Evolutionary conservation across 2,329 filamentous ascomycete species (phyloP).

Genomic region (Pseudogymnoascus destructans): DNA sequence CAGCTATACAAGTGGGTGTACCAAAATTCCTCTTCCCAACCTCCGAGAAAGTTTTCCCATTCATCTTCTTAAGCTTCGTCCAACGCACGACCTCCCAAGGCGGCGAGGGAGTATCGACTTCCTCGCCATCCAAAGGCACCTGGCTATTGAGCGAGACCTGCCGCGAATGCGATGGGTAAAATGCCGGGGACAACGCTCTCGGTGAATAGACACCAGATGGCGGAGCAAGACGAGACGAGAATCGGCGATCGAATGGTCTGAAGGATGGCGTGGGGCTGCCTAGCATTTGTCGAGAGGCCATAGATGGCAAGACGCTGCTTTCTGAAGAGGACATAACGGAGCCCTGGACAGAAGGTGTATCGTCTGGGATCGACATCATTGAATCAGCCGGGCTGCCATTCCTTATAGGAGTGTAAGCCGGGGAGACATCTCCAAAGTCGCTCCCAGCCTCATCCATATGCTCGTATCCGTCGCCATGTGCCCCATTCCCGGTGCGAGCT

Average conservation of each 20-base stretch:
- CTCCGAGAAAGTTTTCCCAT: slow-evolving; percentile 83
- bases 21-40: slow-evolving; percentile 86
- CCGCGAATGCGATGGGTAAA: slow-evolving; percentile 64
- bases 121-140: slow-evolving; percentile 46
- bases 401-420: slow-evolving; percentile 40
- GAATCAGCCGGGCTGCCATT: slow-evolving; percentile 57
- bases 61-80: slow-evolving; percentile 85
- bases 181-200: slow-evolving; percentile 55
- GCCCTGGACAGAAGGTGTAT: slow-evolving; percentile 67
- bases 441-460: slow-evolving; percentile 30
- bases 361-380: slow-evolving; percentile 61
- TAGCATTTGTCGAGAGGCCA: slow-evolving; percentile 52
- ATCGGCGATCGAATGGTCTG: slow-evolving; percentile 86
- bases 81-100: slow-evolving; percentile 97
- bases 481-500: slow-evolving; percentile 19
- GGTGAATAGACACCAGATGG: slow-evolving; percentile 49
- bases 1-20: slow-evolving; percentile 73
- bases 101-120: slow-evolving; percentile 57
- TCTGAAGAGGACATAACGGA: slow-evolving; percentile 53
- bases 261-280: slow-evolving; percentile 68
- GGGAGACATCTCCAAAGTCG: slow-evolving; percentile 39
- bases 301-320: slow-evolving; percentile 59
- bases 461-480: slow-evolving; percentile 26
- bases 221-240: slow-evolving; percentile 65
- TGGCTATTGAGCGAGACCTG: slow-evolving; percentile 68